phyloP scores from a whole-genome alignment of 1,139 yeast species.

The Debaryomycetaceae sp. region DNA sequence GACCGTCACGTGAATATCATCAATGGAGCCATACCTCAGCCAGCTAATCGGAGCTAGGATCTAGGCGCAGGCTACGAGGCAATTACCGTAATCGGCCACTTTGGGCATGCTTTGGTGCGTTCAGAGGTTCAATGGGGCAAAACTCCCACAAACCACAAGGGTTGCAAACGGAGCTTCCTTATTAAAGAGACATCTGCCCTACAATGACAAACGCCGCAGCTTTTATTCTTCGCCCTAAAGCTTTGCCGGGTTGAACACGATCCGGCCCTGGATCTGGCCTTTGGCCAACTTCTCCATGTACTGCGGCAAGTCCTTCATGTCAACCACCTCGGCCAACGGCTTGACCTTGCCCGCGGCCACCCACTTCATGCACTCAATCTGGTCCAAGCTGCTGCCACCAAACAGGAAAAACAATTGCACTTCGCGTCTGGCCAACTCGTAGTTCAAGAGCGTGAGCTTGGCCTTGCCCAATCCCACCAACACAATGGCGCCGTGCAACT shows the following conservation, averaged over 20 bases:
- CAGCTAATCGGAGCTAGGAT: no score
- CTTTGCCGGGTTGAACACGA: conserved; percentile 35
- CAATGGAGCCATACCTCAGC: no score
- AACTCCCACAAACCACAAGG: no score
- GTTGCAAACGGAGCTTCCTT: no score
- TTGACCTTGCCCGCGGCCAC: conserved; percentile 35
- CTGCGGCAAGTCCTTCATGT: conserved; percentile 34
- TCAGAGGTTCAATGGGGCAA: no score
- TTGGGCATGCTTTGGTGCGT: no score
- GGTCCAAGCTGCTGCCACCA: conserved; percentile 47
- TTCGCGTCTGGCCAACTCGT: conserved; percentile 38
- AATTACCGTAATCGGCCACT: no score
- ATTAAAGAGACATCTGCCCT: neutral
- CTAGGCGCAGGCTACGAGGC: no score
- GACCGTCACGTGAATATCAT: no score
- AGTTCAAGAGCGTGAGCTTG: conserved; percentile 28
- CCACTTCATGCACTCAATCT: conserved; percentile 42
- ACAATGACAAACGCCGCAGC: neutral
- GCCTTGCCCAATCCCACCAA: conserved; percentile 42
- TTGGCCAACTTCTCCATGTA: conserved; percentile 30
- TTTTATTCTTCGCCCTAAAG: conserved; percentile 3
- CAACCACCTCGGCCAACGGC: conserved; percentile 31
- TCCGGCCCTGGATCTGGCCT: conserved; percentile 42
- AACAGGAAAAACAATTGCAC: conserved; percentile 37
- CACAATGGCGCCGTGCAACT: conserved; percentile 34